A percentile compares a stretch with the other conserved stretches of the same genome.
Evolutionary conservation across 805 yeast species (phyloP).

Genomic region (Candida vaughaniae): DNA sequence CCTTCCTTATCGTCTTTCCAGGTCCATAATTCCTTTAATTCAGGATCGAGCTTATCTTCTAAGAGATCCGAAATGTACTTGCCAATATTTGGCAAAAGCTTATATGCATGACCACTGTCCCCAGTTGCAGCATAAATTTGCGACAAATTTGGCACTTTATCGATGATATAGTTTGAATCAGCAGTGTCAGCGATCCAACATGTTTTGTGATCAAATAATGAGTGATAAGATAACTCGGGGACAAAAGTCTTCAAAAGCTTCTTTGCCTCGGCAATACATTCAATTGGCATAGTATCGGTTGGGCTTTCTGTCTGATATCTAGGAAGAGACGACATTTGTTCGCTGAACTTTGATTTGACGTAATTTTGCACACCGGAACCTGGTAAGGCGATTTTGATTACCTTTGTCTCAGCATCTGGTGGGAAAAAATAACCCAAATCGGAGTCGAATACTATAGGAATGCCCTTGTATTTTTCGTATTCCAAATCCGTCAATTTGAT

Average conservation of each 20-base stretch:
- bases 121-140: constrained; percentile 34
- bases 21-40: constrained; percentile 10
- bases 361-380: constrained; percentile 25
- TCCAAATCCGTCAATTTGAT: constrained; percentile 35
- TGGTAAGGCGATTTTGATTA: constrained; percentile 37
- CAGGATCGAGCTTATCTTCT: constrained; percentile 8
- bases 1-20: constrained; percentile 16
- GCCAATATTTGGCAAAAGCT: constrained; percentile 36
- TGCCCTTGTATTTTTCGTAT: constrained; percentile 28
- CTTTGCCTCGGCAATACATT: constrained; percentile 25
- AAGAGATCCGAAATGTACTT: constrained; percentile 14
- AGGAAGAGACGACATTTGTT: constrained; percentile 29
- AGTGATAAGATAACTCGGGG: constrained; percentile 39
- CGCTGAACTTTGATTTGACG: constrained; percentile 12
- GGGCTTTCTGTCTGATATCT: constrained; percentile 25
- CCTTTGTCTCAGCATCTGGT: constrained; percentile 37
- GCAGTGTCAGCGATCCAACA: constrained; percentile 37
- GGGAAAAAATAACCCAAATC: constrained; percentile 48
- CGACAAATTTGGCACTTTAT: constrained; percentile 26
- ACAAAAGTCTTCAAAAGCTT: constrained; percentile 27
- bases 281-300: constrained; percentile 32
- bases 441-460: constrained; percentile 45
- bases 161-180: constrained; percentile 34
- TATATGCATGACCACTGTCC: constrained; percentile 40
- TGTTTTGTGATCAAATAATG: constrained; percentile 14